Base-by-base conservation (phyloP, 2,329 filamentous ascomycete species). In the Fusarium graminum region DNA sequence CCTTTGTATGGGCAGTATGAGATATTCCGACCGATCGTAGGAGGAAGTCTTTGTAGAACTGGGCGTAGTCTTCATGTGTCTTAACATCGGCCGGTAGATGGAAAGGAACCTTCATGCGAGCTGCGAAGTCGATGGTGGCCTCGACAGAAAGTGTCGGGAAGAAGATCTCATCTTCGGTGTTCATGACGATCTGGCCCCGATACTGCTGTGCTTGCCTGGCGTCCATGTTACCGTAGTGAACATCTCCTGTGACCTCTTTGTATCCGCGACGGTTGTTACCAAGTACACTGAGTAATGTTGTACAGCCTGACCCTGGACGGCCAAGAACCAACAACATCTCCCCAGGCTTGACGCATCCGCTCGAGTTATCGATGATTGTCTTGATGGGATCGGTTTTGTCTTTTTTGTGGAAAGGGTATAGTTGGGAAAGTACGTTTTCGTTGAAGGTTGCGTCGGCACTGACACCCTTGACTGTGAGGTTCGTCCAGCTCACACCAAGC, bases 271-370 rank as follows among this genome's bases (percentile, higher is more conserved):
- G 79, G 53, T 85, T 83, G 69, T 92, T 92, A 42, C 88, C 82
- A 6, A 93, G 80, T 65, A 90, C 81, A 69, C 90, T 92, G 28
- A 93, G 79, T 12, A 93, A 80, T 0, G 90, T 90, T 0, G 90
- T 91, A 74, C 90, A 93, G 39, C 90, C 89, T 3, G 87, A 83
- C 0, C 89, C 90, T 0, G 90, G 90, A 1, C 88, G 82, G 3
- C 90, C 90, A 0, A 92, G 80, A 0, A 92, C 89, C 0, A 92
- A 77, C 1, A 91, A 75, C 89, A 91, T 91, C 75, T 91, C 89
- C 11, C 89, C 90, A 1, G 90, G 89, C 73, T 88, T 88, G 50
- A 92, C 86, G 64, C 88, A 91, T 8, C 90, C 90, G 70, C 87
- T 85, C 52, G 84, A 86, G 65, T 85, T 81, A 52, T 90, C 83